Conservation (phyloP, 169 alveolate species). For the Cytauxzoon felis region DNA sequence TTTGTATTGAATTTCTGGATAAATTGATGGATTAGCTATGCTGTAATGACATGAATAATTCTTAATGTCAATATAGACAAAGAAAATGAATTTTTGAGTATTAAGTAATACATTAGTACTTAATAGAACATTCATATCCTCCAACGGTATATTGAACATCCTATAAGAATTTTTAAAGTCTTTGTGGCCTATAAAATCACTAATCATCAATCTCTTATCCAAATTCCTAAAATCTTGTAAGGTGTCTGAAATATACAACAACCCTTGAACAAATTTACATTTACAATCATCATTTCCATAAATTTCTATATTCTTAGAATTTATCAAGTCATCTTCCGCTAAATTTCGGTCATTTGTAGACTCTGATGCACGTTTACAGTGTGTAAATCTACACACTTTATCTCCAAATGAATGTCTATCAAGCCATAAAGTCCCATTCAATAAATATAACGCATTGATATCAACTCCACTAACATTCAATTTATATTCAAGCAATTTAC, state of each 20-base stretch:
- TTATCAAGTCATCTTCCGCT: constrained; percentile 7
- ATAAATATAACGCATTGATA: constrained; percentile 25
- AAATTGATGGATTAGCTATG: constrained; percentile 8
- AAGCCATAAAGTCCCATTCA: constrained; percentile 46
- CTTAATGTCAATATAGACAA: constrained; percentile 16
- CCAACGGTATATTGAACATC: too few relatives aligned
- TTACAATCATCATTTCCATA: constrained; percentile 10
- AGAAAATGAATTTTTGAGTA: constrained; percentile 5
- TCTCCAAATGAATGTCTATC: constrained; percentile 41
- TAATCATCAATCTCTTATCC: neutral
- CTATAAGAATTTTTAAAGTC: too few relatives aligned
- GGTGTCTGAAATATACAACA: constrained; percentile 16
- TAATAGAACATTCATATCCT: too few relatives aligned
- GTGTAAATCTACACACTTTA: constrained; percentile 35
- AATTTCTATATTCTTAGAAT: neutral
- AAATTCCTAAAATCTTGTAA: constrained; percentile 3
- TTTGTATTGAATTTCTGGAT: constrained; percentile 5
- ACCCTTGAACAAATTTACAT: constrained; percentile 33
- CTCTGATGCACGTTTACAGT: constrained; percentile 1
- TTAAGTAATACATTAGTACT: too few relatives aligned
- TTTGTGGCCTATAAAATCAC: neutral
- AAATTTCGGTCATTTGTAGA: neutral
- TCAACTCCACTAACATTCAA: constrained; percentile 4
- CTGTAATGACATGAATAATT: constrained; percentile 21
- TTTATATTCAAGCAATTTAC: constrained; percentile 1